phyloP scores from a whole-genome alignment of 805 yeast species.

The Zygoascus bituminiphila region DNA sequence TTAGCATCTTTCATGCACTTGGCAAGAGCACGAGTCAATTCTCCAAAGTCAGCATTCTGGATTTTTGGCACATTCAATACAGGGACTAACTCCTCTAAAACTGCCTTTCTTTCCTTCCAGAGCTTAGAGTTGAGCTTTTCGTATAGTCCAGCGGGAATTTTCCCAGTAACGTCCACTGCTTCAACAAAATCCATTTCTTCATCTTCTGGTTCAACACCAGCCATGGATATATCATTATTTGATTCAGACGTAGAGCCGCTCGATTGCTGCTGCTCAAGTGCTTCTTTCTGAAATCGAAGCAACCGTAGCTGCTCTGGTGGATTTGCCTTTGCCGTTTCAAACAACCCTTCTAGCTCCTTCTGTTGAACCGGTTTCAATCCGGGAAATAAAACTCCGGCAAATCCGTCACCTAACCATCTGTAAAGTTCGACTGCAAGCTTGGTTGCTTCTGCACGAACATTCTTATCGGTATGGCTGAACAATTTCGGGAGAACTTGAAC shows the following conservation, averaged over 20 bases:
- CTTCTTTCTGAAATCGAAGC: slow-evolving; percentile 45
- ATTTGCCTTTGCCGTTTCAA: slow-evolving; percentile 41
- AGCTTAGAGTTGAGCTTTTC: slow-evolving; percentile 49
- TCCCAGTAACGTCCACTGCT: slow-evolving; percentile 57
- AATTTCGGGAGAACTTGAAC: slow-evolving; percentile 54
- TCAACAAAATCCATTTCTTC: slow-evolving; percentile 66
- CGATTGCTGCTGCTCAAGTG: slow-evolving; percentile 25
- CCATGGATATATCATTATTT: slow-evolving; percentile 35
- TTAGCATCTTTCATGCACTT: slow-evolving; percentile 82
- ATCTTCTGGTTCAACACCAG: slow-evolving; percentile 29
- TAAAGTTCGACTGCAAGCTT: slow-evolving; percentile 59
- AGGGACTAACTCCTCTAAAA: slow-evolving; percentile 48
- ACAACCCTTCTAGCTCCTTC: slow-evolving; percentile 65
- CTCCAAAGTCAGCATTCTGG: slow-evolving; percentile 53
- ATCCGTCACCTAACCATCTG: slow-evolving; percentile 61
- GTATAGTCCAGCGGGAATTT: slow-evolving; percentile 56
- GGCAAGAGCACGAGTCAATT: slow-evolving; percentile 53
- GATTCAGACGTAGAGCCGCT: slow-evolving; percentile 17
- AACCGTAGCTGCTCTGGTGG: slow-evolving; percentile 43
- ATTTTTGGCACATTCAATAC: slow-evolving; percentile 44
- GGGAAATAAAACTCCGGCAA: slow-evolving; percentile 53
- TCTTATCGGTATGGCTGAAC: slow-evolving; percentile 79
- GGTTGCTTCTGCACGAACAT: slow-evolving; percentile 73
- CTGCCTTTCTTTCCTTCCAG: slow-evolving; percentile 93
- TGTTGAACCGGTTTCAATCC: slow-evolving; percentile 87